Evolutionary conservation across 2,329 filamentous ascomycete species (phyloP).

Genomic region (Sporothrix dimorphospora): DNA sequence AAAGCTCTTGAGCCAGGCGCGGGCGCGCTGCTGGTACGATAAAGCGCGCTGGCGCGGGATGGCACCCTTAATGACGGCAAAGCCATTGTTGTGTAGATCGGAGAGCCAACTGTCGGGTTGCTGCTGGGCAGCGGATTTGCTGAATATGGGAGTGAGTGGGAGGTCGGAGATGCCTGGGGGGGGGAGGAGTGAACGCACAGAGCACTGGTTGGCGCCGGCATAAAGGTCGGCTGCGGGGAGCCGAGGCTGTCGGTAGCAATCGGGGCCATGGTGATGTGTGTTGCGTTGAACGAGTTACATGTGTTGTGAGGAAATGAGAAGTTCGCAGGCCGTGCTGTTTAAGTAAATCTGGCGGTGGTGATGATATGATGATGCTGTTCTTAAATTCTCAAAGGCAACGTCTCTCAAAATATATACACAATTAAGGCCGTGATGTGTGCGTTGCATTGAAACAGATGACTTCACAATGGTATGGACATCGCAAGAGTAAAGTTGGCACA

Average conservation of each 20-base stretch:
- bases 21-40: slow-evolving; percentile 40
- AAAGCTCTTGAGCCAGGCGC: slow-evolving; percentile 35
- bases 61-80: slow-evolving; percentile 40
- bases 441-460: too few relatives aligned
- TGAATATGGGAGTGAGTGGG: too few relatives aligned
- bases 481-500: too few relatives aligned
- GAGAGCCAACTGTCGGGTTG: not conserved
- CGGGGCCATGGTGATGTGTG: not conserved
- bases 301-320: too few relatives aligned
- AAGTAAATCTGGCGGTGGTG: too few relatives aligned
- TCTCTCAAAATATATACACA: too few relatives aligned
- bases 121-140: not conserved
- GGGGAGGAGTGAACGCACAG: not conserved
- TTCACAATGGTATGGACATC: too few relatives aligned
- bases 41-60: slow-evolving; percentile 46
- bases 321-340: too few relatives aligned
- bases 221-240: not conserved
- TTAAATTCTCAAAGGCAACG: too few relatives aligned
- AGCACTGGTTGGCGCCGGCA: not conserved
- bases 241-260: slow-evolving; percentile 9
- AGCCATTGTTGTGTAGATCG: not conserved
- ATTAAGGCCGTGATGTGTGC: too few relatives aligned
- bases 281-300: not conserved
- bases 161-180: too few relatives aligned
- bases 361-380: too few relatives aligned